Percentiles rank a stretch among this genome's conserved stretches.
phyloP scores from a whole-genome alignment of 257 asterid genomes.

The Handroanthus guayacan region DNA sequence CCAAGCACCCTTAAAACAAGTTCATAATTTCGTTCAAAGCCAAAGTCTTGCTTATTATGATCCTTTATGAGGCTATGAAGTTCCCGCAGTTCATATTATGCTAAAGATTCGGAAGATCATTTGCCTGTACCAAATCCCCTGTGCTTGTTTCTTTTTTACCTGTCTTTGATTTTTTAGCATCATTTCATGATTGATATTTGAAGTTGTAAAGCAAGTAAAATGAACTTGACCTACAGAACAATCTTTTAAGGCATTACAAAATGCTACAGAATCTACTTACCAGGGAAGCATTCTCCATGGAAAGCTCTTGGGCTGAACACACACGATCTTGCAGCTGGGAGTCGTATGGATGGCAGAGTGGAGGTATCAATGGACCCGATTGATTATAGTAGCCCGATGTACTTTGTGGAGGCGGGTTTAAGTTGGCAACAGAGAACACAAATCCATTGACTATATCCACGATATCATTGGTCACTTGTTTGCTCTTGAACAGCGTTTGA shows the following conservation, averaged over 20 bases:
- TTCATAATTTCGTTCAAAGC: too few species aligned
- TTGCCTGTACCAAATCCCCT: too few species aligned
- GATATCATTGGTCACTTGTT: constrained; percentile 75
- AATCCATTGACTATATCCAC: constrained; percentile 71
- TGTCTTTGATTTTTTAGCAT: too few species aligned
- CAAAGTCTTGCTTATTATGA: too few species aligned
- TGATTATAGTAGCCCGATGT: constrained; percentile 68
- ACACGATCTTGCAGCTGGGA: constrained; percentile 71
- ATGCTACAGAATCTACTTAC: constrained; percentile 33
- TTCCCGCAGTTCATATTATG: too few species aligned
- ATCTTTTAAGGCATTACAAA: background rate
- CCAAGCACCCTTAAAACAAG: too few species aligned
- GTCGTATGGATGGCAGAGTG: constrained; percentile 86
- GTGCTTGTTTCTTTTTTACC: too few species aligned
- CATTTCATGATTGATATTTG: too few species aligned
- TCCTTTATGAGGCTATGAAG: too few species aligned
- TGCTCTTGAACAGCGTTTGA: constrained; percentile 83
- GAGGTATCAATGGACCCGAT: constrained; percentile 77
- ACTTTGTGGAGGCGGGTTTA: constrained; percentile 60
- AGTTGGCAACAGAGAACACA: constrained; percentile 75
- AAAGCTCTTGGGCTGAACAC: constrained; percentile 69
- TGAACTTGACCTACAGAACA: too few species aligned
- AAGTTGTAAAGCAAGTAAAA: too few species aligned
- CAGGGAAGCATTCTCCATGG: constrained; percentile 76
- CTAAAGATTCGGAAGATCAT: too few species aligned